phyloP scores from a whole-genome alignment of 257 asterid species.

The Asclepias syriaca region DNA sequence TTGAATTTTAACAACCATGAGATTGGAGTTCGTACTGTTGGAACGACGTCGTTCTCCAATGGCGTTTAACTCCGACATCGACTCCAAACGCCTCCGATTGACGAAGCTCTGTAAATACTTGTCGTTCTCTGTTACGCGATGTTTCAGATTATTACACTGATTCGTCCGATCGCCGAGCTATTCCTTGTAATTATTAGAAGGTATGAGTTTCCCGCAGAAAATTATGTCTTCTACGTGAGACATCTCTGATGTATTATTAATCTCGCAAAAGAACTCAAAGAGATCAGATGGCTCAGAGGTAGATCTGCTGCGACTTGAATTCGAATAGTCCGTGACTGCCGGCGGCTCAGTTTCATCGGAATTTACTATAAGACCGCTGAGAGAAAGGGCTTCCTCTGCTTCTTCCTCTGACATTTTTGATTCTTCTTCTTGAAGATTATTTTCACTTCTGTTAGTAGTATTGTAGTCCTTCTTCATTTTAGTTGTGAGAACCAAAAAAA shows the following conservation, averaged over 20 bases:
- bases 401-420: background rate
- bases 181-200: slow-evolving; percentile 22
- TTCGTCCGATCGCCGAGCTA: background rate
- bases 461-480: slow-evolving; percentile 10
- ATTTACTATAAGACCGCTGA: slow-evolving; percentile 12
- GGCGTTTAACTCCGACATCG: slow-evolving; percentile 11
- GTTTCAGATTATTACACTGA: background rate
- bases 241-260: slow-evolving; percentile 29
- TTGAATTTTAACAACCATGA: no score
- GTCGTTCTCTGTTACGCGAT: background rate
- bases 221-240: slow-evolving; percentile 63
- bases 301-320: slow-evolving; percentile 13
- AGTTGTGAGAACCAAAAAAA: background rate
- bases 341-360: slow-evolving; percentile 10
- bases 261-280: slow-evolving; percentile 53
- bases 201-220: slow-evolving; percentile 49
- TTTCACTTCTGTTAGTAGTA: background rate
- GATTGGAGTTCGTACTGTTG: background rate
- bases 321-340: background rate
- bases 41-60: background rate
- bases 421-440: background rate
- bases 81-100: slow-evolving; percentile 14
- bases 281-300: slow-evolving; percentile 49
- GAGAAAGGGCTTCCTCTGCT: slow-evolving; percentile 23
- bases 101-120: background rate